Evolutionary conservation across 306 rosid genomes (phyloP).

Genomic region (Lathyrus tuberosus): DNA sequence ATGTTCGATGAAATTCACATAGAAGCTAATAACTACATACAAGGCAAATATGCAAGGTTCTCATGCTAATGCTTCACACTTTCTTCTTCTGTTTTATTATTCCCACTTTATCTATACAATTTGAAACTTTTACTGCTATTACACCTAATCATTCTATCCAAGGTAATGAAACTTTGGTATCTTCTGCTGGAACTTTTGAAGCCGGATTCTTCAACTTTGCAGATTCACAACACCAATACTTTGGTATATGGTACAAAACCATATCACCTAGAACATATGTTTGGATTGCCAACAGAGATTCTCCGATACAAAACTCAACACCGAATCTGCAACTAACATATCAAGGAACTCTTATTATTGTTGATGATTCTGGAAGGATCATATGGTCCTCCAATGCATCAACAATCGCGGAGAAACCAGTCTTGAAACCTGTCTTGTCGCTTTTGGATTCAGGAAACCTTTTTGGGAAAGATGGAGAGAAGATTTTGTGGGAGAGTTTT

Average conservation of each 20-base stretch:
- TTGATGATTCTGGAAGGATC: conserved; percentile 26
- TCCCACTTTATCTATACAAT: not conserved
- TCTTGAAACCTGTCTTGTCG: conserved; percentile 11
- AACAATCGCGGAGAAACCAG: conserved; percentile 3
- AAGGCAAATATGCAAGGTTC: not conserved
- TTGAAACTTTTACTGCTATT: not conserved
- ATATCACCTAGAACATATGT: conserved; percentile 11
- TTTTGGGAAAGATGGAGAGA: conserved; percentile 19
- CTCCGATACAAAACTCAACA: not conserved
- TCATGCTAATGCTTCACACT: not conserved
- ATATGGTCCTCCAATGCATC: conserved; percentile 38
- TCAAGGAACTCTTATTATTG: not conserved
- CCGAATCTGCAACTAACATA: conserved; percentile 19
- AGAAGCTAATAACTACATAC: not conserved
- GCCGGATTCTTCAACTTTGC: not conserved
- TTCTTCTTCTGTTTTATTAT: not conserved
- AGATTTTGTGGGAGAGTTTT: conserved; percentile 44
- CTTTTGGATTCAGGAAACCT: conserved; percentile 44
- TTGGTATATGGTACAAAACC: conserved; percentile 24
- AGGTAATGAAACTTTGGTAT: not conserved
- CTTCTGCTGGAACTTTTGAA: not conserved
- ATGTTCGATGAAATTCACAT: not conserved
- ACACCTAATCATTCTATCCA: not conserved
- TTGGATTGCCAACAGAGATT: conserved; percentile 34
- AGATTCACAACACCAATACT: not conserved